A percentile compares a stretch with the other conserved stretches of the same genome.
Evolutionary conservation across 805 yeast species (phyloP).

Genomic region (Yarrowia divulgata): DNA sequence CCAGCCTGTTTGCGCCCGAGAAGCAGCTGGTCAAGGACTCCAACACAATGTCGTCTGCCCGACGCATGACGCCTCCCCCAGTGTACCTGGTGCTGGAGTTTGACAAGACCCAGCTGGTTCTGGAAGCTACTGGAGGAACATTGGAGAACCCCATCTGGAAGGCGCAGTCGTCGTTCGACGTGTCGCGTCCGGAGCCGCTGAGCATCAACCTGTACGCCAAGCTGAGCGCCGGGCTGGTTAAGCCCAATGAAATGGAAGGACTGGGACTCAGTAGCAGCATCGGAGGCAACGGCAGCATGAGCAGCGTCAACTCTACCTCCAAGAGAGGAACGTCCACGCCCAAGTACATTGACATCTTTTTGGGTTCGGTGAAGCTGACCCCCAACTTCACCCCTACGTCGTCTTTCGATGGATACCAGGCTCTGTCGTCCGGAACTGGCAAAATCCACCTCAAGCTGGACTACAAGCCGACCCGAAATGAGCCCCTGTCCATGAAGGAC

Average conservation of each 20-base stretch:
- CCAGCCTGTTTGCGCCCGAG: conserved; percentile 18
- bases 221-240: conserved; percentile 53
- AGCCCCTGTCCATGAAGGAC: conserved; percentile 81
- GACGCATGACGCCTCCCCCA: conserved; percentile 55
- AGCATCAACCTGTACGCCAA: conserved; percentile 80
- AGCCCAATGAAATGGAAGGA: conserved; percentile 35
- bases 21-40: conserved; percentile 29
- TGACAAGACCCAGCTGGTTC: conserved; percentile 89
- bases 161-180: conserved; percentile 90
- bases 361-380: conserved; percentile 72
- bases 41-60: conserved; percentile 24
- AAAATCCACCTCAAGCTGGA: conserved; percentile 63
- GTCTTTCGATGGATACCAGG: conserved; percentile 43
- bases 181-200: conserved; percentile 69
- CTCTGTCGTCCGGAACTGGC: conserved; percentile 48
- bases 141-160: conserved; percentile 82
- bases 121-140: conserved; percentile 86
- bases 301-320: conserved; percentile 13
- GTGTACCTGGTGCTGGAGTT: conserved; percentile 89
- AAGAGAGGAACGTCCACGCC: conserved; percentile 45
- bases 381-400: conserved; percentile 43
- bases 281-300: conserved; percentile 16
- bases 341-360: conserved; percentile 66
- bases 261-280: conserved; percentile 37
- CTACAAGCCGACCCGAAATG: conserved; percentile 68